phyloP scores from a whole-genome alignment of 2,329 filamentous ascomycete species.

The Diplodia corticola region DNA sequence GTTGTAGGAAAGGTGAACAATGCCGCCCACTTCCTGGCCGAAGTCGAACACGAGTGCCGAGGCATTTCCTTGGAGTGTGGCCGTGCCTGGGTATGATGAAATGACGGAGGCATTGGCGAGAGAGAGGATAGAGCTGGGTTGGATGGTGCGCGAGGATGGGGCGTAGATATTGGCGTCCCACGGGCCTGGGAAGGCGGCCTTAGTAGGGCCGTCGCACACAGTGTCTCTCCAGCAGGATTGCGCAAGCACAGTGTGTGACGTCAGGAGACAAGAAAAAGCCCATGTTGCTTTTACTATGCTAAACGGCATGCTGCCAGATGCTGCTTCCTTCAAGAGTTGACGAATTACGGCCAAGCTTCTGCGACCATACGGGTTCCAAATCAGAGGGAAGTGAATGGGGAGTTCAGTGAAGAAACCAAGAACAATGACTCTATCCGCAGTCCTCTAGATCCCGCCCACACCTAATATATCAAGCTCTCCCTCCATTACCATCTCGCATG shows the following conservation, averaged over 20 bases:
- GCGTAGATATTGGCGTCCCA: conserved; percentile 63
- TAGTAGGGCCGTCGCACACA: conserved; percentile 52
- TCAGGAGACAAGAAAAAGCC: not conserved
- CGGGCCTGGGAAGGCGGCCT: conserved; percentile 55
- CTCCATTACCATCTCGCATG: not conserved
- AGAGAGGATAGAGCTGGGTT: conserved; percentile 48
- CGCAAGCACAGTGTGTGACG: not conserved
- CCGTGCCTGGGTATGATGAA: conserved; percentile 32
- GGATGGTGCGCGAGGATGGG: conserved; percentile 53
- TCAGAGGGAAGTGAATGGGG: not conserved
- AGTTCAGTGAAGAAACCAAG: not conserved
- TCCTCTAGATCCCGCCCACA: not conserved
- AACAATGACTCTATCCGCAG: not conserved
- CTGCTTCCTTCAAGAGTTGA: not conserved
- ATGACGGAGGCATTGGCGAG: conserved; percentile 36
- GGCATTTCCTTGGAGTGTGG: conserved; percentile 47
- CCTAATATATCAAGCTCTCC: not conserved
- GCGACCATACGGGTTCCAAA: too few species aligned
- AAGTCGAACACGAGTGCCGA: conserved; percentile 61
- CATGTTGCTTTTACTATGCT: not conserved
- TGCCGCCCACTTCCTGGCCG: conserved; percentile 59
- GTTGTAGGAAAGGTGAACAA: conserved; percentile 54
- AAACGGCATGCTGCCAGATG: not conserved
- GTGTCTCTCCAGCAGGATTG: conserved; percentile 57
- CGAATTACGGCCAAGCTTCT: not conserved